A percentile compares a stretch with the other conserved stretches of the same genome.
Evolutionary conservation across 345 rosid genomes (phyloP).

Genomic region (Populus tremula): DNA sequence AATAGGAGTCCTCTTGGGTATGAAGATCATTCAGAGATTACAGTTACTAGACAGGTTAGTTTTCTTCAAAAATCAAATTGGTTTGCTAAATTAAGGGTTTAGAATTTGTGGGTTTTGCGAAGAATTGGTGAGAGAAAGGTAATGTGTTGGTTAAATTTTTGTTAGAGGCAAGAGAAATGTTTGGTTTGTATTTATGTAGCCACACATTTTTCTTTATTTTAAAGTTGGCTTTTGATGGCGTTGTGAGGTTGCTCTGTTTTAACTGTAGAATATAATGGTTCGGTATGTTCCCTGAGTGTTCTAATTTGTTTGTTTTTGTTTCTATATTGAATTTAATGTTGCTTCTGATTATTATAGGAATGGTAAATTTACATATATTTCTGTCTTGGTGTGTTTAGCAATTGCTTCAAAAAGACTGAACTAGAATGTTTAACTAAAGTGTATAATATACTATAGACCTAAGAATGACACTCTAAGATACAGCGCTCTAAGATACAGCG

Average conservation of each 20-base stretch:
- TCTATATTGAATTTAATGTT: too few relatives aligned
- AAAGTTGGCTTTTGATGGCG: background rate
- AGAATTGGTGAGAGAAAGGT: background rate
- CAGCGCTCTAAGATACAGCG: background rate
- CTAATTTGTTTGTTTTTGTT: too few relatives aligned
- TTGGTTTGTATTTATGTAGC: background rate
- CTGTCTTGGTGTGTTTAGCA: background rate
- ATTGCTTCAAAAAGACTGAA: background rate
- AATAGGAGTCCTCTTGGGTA: slow-evolving; percentile 83
- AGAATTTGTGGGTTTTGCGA: background rate
- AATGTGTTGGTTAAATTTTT: background rate
- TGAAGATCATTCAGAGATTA: slow-evolving; percentile 79
- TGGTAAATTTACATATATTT: background rate
- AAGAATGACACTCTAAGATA: background rate
- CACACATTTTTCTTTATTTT: background rate
- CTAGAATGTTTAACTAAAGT: background rate
- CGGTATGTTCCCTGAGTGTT: background rate
- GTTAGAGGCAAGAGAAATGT: background rate
- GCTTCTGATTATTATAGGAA: too few relatives aligned
- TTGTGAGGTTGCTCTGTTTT: background rate
- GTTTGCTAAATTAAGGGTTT: background rate
- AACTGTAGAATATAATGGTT: too few relatives aligned
- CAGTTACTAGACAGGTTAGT: slow-evolving; percentile 85
- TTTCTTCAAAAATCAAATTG: background rate
- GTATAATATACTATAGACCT: background rate